Evolutionary conservation across 192 early-diverging fungal species (phyloP).

Genomic region (Diversispora epigaea): DNA sequence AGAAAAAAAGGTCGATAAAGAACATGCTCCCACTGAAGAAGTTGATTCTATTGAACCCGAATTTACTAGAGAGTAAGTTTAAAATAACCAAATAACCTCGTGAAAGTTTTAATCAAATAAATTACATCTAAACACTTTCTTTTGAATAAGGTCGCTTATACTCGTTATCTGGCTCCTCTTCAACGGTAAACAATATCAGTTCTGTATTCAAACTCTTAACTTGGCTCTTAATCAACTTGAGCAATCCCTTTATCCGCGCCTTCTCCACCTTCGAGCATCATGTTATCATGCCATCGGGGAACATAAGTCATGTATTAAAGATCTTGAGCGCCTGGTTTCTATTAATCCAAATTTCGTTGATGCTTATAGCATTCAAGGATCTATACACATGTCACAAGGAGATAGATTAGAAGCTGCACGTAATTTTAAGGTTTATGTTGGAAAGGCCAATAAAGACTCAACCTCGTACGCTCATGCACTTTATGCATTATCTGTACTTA

Average conservation of each 20-base stretch:
- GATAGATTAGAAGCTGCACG: constrained; percentile 46
- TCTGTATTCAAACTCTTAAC: constrained; percentile 56
- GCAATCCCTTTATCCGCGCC: constrained; percentile 48
- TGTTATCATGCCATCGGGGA: constrained; percentile 52
- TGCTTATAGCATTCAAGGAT: constrained; percentile 38
- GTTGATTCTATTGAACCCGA: constrained; percentile 25
- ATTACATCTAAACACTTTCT: neutral
- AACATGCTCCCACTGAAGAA: neutral
- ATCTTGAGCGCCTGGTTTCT: constrained; percentile 32
- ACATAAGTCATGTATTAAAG: constrained; percentile 40
- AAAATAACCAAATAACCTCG: neutral
- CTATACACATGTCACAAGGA: constrained; percentile 43
- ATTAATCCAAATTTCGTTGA: constrained; percentile 36
- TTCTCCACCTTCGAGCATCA: constrained; percentile 53
- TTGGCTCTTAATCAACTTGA: constrained; percentile 56
- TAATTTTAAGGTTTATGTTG: constrained; percentile 53
- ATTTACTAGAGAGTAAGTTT: constrained; percentile 31
- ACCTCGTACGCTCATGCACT: constrained; percentile 52
- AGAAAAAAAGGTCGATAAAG: constrained; percentile 7
- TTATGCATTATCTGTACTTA: constrained; percentile 51
- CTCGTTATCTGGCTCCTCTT: constrained; percentile 58
- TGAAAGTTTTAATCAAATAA: neutral
- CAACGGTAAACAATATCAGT: constrained; percentile 57
- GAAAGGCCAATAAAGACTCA: constrained; percentile 52
- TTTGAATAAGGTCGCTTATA: constrained; percentile 28